phyloP scores from a whole-genome alignment of 345 rosid species.

The Pelargonium nanum region DNA sequence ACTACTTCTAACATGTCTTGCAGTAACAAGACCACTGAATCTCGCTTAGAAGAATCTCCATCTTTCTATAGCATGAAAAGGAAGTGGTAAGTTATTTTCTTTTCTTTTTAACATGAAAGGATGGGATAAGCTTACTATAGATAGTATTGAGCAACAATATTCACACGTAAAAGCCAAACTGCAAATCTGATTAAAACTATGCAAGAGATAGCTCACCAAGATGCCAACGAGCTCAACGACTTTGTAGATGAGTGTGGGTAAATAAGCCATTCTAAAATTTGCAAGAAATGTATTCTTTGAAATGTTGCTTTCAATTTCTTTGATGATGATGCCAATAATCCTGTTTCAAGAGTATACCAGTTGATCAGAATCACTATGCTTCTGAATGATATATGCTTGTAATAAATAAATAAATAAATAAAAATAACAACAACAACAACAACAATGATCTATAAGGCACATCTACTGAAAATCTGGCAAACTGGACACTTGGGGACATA shows the following conservation, averaged over 20 bases:
- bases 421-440: no score
- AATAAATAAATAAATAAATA: not conserved
- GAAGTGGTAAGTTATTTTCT: not conserved
- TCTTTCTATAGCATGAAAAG: slow-evolving; percentile 61
- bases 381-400: not conserved
- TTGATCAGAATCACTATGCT: slow-evolving; percentile 5
- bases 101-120: not conserved
- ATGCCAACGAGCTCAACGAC: slow-evolving; percentile 83
- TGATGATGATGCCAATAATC: slow-evolving; percentile 75
- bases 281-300: slow-evolving; percentile 74
- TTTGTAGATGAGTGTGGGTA: slow-evolving; percentile 62
- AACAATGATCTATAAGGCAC: not conserved
- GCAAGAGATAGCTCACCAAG: slow-evolving; percentile 49
- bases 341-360: slow-evolving; percentile 29
- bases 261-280: slow-evolving; percentile 76
- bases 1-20: slow-evolving; percentile 96
- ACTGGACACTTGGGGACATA: not conserved
- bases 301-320: slow-evolving; percentile 82
- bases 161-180: slow-evolving; percentile 5
- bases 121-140: not conserved
- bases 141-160: not conserved
- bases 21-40: slow-evolving; percentile 66
- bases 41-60: slow-evolving; percentile 57
- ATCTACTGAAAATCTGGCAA: not conserved
- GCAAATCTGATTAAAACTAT: not conserved